A percentile compares a stretch with the other conserved stretches of the same genome.
Conservation (phyloP, 1,284 basidiomycete species). For the Cystobasidium pallidum region DNA sequence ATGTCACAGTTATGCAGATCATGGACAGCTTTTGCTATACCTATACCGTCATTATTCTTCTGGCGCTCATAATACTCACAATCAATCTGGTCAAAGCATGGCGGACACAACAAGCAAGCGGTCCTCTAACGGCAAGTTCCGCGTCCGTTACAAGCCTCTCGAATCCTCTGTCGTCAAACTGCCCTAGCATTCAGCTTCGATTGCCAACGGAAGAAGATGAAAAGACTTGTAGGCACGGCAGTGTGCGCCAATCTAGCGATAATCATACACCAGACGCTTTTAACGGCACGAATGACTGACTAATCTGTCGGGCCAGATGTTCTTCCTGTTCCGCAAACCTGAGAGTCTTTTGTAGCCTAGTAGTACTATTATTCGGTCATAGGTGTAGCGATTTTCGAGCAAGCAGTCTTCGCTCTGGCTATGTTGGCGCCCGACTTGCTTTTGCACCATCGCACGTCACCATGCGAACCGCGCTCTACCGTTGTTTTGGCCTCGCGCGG, state of each 20-base stretch:
- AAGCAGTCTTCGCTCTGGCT: too few relatives aligned
- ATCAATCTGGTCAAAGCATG: conserved; percentile 2
- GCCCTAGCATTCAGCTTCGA: too few relatives aligned
- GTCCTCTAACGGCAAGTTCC: not conserved
- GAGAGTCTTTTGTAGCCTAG: too few relatives aligned
- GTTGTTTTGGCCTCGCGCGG: not conserved
- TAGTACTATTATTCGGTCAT: too few relatives aligned
- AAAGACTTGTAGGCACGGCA: too few relatives aligned
- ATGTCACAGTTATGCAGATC: not conserved
- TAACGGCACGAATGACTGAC: too few relatives aligned
- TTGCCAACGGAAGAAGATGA: too few relatives aligned
- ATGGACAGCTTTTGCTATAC: conserved; percentile 21
- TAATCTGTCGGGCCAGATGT: too few relatives aligned
- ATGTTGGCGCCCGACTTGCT: not conserved
- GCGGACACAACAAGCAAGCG: not conserved
- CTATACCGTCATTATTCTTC: not conserved
- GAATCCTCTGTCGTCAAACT: not conserved
- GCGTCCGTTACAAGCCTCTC: not conserved
- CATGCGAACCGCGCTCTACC: not conserved
- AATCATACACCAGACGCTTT: too few relatives aligned
- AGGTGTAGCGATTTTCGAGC: too few relatives aligned
- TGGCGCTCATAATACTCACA: conserved; percentile 5
- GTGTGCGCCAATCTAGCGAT: too few relatives aligned
- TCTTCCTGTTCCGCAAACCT: too few relatives aligned
- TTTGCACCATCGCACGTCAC: not conserved